Evolutionary conservation across 352 stramenopile genomes (phyloP), one percentile per base, ranked within the genome.

Genomic region (Pythium myriotylum): DNA sequence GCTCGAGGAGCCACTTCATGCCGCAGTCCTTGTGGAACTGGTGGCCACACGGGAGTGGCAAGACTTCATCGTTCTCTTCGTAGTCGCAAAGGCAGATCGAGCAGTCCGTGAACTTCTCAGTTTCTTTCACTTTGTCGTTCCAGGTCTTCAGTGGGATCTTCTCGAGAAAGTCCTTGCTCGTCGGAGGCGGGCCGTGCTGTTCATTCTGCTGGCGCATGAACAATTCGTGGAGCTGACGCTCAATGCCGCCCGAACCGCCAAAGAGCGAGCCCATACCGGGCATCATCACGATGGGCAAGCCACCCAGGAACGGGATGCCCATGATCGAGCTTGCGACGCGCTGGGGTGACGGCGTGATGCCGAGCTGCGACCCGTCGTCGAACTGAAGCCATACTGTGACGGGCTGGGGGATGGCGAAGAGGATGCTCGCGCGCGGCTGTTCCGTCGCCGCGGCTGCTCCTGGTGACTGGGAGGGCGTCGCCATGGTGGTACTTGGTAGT

Each of bases 31-130:
- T 83, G 75, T 94, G 85, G 62, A 94, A 92, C 22, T 72, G 75
- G 61, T 94, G 85, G 16, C 77, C 77, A 46, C 85, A 94, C 0
- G 85, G 85, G 5, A 94, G 71, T n/a, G 74, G 73, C 14, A 91
- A 63, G 12, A 93, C 72, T 23, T 73, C 42, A 26, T 93, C 80
- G 22, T 85, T 71, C 12, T 79, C 76, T 65, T 86, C 79, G 46
- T 86, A 93, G 54, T 90, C 84, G 59, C 72, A 81, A 39, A 93
- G 58, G 51, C 84, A 93, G 54, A 93, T 93, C 51, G 83, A 67
- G 54, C 84, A 93, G 53, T 91, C 81, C 8, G 67, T 81, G 72
- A 86, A 65, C 32, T 72, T 79, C 35, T 88, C 82, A 0, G 40
- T 72, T 47, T 73, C 59, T n/a, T 76, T 70, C 62, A 74, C 70